A percentile compares a stretch with the other conserved stretches of the same genome.
Evolutionary conservation across 495 filamentous ascomycete genomes (phyloP).

Genomic region (Chaetomium cochliodes): DNA sequence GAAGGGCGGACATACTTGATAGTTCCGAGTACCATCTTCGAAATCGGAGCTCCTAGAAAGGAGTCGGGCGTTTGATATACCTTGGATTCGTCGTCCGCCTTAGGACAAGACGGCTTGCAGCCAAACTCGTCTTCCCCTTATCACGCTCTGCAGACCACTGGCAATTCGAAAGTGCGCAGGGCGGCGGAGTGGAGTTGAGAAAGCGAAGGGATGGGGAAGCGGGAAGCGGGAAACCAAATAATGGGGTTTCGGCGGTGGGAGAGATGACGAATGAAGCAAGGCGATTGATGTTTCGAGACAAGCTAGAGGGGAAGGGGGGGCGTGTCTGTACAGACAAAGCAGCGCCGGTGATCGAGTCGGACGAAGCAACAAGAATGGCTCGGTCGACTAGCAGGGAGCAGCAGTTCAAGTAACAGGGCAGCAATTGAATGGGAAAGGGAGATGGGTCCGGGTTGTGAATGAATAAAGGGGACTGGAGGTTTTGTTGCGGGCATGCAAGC

Average conservation of each 20-base stretch:
- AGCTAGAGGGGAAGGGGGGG: constrained; percentile 3
- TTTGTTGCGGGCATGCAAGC: constrained; percentile 25
- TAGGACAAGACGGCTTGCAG: constrained; percentile 22
- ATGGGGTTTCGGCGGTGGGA: constrained; percentile 21
- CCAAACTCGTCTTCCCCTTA: constrained; percentile 30
- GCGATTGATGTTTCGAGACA: constrained; percentile 25
- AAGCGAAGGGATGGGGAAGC: constrained; percentile 20
- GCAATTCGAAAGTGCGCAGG: constrained; percentile 32
- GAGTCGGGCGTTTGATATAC: constrained; percentile 30
- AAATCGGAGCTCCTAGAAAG: constrained; percentile 32
- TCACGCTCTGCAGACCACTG: constrained; percentile 29
- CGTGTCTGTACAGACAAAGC: constrained; percentile 23
- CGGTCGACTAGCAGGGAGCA: constrained; percentile 15
- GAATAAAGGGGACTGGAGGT: constrained; percentile 30
- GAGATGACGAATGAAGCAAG: constrained; percentile 28
- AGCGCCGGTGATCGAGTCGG: constrained; percentile 11
- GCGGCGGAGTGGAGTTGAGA: constrained; percentile 33
- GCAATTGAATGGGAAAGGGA: constrained; percentile 21
- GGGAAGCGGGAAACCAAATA: constrained; percentile 19
- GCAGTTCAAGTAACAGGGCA: constrained; percentile 7
- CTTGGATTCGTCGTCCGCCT: constrained; percentile 22
- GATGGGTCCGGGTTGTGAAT: constrained; percentile 18
- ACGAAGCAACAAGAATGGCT: constrained; percentile 6
- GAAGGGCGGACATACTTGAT: constrained; percentile 65
- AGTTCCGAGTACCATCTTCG: constrained; percentile 76